These are phyloP conservation scores for Olyra latifolia DNA, from an alignment of 176 grass and related monocot genomes.

Conservation along the genomic window DNA sequence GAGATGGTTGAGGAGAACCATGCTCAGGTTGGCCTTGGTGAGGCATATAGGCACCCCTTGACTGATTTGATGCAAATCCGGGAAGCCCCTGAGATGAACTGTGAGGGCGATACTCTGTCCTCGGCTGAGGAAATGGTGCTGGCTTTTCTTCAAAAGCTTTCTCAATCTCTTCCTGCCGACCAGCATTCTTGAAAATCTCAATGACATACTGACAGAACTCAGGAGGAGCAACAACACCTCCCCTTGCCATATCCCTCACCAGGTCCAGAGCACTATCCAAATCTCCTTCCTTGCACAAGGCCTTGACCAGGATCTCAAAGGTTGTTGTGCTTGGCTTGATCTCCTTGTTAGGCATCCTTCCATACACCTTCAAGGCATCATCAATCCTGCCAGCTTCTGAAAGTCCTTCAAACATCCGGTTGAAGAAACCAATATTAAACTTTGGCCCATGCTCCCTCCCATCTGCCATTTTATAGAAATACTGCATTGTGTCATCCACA, in stretches of 20 bases:
- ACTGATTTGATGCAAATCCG: constrained; percentile 32
- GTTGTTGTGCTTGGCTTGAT: constrained; percentile 43
- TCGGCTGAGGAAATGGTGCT: constrained; percentile 35
- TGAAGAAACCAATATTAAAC: constrained; percentile 58
- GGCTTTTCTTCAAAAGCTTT: constrained; percentile 53
- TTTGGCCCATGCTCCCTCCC: constrained; percentile 47
- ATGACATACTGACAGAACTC: constrained; percentile 41
- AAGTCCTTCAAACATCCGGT: constrained; percentile 59
- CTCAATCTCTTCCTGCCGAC: constrained; percentile 48
- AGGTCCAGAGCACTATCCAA: constrained; percentile 39
- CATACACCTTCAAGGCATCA: constrained; percentile 59
- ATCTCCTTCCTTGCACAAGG: constrained; percentile 46
- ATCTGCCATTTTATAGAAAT: constrained; percentile 29
- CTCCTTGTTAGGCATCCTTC: constrained; percentile 56
- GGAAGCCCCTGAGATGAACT: constrained; percentile 26
- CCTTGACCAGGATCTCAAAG: constrained; percentile 52
- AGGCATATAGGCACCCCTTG: constrained; percentile 13
- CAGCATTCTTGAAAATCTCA: constrained; percentile 42
- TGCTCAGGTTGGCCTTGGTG: constrained; percentile 27
- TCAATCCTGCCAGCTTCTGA: constrained; percentile 46
- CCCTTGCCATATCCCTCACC: constrained; percentile 53
- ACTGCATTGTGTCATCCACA: constrained; percentile 42
- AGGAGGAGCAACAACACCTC: constrained; percentile 26
- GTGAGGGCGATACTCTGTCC: constrained; percentile 14
- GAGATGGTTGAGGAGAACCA: constrained; percentile 29